phyloP scores from a whole-genome alignment of 2,329 filamentous ascomycete species.

The Neonectria ditissima region DNA sequence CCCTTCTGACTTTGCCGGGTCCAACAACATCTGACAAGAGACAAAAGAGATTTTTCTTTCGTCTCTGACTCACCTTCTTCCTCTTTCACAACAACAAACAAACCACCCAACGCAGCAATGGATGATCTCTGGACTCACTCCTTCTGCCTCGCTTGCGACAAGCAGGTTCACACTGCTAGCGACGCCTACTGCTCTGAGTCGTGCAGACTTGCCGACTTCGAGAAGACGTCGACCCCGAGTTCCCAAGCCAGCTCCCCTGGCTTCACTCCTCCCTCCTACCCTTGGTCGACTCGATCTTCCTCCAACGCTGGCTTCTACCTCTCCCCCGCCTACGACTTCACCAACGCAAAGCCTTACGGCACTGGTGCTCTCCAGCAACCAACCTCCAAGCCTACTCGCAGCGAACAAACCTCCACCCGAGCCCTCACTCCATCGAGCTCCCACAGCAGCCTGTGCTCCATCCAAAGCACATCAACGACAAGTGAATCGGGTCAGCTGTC shows the following conservation, averaged over 20 bases:
- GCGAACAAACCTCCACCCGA: constrained; percentile 48
- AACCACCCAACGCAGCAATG: constrained; percentile 55
- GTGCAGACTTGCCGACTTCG: constrained; percentile 88
- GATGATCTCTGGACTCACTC: constrained; percentile 82
- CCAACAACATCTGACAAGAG: constrained; percentile 22
- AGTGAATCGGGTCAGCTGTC: constrained; percentile 72
- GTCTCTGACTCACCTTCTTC: constrained; percentile 27
- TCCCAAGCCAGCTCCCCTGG: constrained; percentile 70
- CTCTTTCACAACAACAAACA: constrained; percentile 21
- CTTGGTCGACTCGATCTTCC: constrained; percentile 56
- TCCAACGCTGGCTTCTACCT: constrained; percentile 70
- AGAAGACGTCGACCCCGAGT: constrained; percentile 72
- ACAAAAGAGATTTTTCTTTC: constrained; percentile 23
- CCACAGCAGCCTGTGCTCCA: constrained; percentile 85
- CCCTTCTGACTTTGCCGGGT: constrained; percentile 22
- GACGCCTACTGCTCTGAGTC: constrained; percentile 92
- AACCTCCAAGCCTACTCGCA: constrained; percentile 43
- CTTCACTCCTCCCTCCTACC: constrained; percentile 63
- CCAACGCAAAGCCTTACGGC: constrained; percentile 69
- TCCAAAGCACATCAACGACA: constrained; percentile 71
- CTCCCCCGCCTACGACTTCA: constrained; percentile 81
- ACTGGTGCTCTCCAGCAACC: constrained; percentile 58
- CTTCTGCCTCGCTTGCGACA: constrained; percentile 95
- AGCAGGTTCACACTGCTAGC: constrained; percentile 77
- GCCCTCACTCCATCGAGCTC: constrained; percentile 79